Percentiles rank a stretch among this genome's conserved stretches.
Evolutionary conservation across 257 asterid genomes (phyloP).

Genomic region (Nicotiana undulata): DNA sequence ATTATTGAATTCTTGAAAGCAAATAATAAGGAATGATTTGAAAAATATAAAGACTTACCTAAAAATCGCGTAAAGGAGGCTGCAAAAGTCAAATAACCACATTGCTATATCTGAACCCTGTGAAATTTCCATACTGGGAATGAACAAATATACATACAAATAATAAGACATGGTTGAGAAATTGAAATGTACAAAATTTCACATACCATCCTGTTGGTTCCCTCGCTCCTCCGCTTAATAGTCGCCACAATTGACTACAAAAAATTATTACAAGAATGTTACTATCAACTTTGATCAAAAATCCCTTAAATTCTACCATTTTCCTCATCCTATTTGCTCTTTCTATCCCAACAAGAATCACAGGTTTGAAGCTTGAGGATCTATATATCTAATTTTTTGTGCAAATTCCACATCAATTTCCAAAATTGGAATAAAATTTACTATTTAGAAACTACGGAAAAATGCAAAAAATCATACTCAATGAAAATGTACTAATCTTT

Average conservation of each 20-base stretch:
- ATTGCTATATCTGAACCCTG: background rate
- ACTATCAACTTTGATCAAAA: background rate
- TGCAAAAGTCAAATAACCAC: background rate
- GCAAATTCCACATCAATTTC: background rate
- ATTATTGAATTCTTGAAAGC: no score
- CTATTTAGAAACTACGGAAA: background rate
- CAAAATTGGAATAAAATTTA: background rate
- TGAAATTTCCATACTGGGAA: background rate
- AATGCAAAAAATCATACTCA: background rate
- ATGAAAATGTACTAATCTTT: background rate
- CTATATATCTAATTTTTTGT: background rate
- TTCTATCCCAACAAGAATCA: background rate
- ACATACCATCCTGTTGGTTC: slow-evolving; percentile 50
- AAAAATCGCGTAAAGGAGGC: background rate
- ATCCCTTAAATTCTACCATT: background rate
- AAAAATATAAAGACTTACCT: background rate
- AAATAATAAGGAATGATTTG: no score
- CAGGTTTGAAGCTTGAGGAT: background rate
- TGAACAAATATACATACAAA: background rate
- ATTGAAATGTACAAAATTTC: background rate
- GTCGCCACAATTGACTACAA: slow-evolving; percentile 56
- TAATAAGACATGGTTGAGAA: background rate
- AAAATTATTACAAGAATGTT: background rate
- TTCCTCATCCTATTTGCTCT: background rate
- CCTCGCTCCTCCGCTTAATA: slow-evolving; percentile 72